Evolutionary conservation across 139 green algal genomes (phyloP).

Genomic region (Picochlorum sp.): DNA sequence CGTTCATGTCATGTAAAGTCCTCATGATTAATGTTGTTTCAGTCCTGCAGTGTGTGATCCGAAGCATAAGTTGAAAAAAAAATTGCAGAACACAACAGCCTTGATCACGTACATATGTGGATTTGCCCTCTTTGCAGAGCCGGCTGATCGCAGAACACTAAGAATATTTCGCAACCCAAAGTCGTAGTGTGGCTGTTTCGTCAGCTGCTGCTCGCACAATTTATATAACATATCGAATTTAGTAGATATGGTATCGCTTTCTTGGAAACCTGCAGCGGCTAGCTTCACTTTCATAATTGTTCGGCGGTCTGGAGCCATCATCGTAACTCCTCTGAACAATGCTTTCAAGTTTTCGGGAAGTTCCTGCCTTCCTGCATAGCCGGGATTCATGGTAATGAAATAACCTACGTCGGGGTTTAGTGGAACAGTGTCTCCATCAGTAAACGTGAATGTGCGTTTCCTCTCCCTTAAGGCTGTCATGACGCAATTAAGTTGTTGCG

Average conservation of each 20-base stretch:
- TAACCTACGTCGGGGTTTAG: slow-evolving; percentile 86
- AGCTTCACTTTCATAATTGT: slow-evolving; percentile 98
- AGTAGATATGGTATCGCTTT: slow-evolving; percentile 88
- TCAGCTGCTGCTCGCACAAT: slow-evolving; percentile 96
- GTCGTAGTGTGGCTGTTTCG: slow-evolving; percentile 95
- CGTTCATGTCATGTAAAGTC: slow-evolving; percentile 92
- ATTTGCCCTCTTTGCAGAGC: slow-evolving; percentile 76
- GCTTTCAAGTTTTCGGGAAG: slow-evolving; percentile 97
- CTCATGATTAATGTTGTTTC: slow-evolving; percentile 73
- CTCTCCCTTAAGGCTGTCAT: slow-evolving; percentile 84
- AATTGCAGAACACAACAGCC: slow-evolving; percentile 23
- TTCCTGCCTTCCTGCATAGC: slow-evolving; percentile 87
- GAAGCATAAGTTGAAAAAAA: slow-evolving; percentile 24
- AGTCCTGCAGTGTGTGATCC: slow-evolving; percentile 3
- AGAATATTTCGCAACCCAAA: slow-evolving; percentile 96
- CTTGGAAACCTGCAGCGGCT: slow-evolving; percentile 84
- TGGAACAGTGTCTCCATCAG: slow-evolving; percentile 72
- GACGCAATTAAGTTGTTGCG: slow-evolving; percentile 90
- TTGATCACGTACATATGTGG: slow-evolving; percentile 46
- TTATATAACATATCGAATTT: slow-evolving; percentile 95
- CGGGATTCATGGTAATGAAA: slow-evolving; percentile 98
- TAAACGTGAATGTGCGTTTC: slow-evolving; percentile 88
- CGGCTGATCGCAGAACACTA: slow-evolving; percentile 77
- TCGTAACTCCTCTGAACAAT: slow-evolving; percentile 92
- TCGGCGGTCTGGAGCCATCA: slow-evolving; percentile 96